Conservation (phyloP, 164 flowering plant species). For the Vitis amurensis region DNA sequence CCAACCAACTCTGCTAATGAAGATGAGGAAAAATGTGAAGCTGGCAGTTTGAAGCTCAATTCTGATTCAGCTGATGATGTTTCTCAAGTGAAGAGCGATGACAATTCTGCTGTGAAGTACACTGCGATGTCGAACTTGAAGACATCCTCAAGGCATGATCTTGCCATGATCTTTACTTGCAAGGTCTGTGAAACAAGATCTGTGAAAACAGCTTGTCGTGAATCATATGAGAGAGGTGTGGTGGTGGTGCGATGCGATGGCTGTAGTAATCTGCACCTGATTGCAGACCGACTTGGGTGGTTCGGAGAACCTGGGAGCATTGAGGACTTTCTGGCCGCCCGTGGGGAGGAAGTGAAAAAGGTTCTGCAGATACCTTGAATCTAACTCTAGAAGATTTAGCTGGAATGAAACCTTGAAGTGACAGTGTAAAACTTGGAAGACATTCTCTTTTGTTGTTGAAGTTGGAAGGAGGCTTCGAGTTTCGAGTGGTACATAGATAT, state of each 20-base stretch:
- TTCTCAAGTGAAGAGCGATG: conserved; percentile 1
- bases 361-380: conserved; percentile 60
- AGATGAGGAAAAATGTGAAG: conserved; percentile 15
- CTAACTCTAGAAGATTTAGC: conserved; percentile 81
- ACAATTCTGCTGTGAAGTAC: conserved; percentile 22
- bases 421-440: background rate
- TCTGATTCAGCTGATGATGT: conserved; percentile 12
- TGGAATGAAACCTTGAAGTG: conserved; percentile 36
- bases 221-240: conserved; percentile 91
- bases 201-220: conserved; percentile 67
- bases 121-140: conserved; percentile 54
- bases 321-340: conserved; percentile 82
- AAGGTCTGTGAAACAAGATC: conserved; percentile 89
- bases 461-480: too few relatives aligned
- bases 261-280: conserved; percentile 77
- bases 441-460: too few relatives aligned
- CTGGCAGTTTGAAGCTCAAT: conserved; percentile 8
- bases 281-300: conserved; percentile 90
- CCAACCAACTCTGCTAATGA: conserved; percentile 10
- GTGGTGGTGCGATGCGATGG: conserved; percentile 86
- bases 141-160: conserved; percentile 68
- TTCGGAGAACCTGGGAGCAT: conserved; percentile 87
- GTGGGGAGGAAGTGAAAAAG: conserved; percentile 87
- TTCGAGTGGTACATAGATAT: too few relatives aligned
- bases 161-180: conserved; percentile 90